These are phyloP conservation scores for Bryum argenteum DNA, from an alignment of 225 moss, liverwort and hornwort genomes.

Conservation along the genomic window DNA sequence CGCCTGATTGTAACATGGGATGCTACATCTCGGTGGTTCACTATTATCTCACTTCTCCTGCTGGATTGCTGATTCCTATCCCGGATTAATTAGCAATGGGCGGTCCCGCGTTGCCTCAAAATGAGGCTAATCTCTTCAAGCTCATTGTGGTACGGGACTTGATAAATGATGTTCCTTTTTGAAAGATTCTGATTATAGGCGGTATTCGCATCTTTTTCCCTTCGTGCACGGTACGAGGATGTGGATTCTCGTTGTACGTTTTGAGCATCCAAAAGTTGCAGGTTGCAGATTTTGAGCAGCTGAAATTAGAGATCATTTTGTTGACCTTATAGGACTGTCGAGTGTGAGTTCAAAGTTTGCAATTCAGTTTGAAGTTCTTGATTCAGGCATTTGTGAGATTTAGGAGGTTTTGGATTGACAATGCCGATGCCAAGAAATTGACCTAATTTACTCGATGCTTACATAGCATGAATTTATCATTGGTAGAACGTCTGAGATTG, in stretches of 20 bases:
- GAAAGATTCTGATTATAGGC: background rate
- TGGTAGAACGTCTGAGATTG: background rate
- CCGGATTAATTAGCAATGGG: slow-evolving; percentile 63
- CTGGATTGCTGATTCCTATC: slow-evolving; percentile 29
- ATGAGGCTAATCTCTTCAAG: slow-evolving; percentile 98
- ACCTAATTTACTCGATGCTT: slow-evolving; percentile 25
- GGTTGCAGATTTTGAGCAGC: slow-evolving; percentile 25
- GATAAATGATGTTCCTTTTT: background rate
- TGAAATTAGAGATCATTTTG: background rate
- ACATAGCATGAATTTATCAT: background rate
- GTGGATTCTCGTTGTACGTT: slow-evolving; percentile 4
- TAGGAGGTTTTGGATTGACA: slow-evolving; percentile 11
- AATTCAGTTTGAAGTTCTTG: background rate
- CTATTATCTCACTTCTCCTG: background rate
- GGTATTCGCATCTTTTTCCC: background rate
- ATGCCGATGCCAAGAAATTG: background rate
- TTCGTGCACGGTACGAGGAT: background rate
- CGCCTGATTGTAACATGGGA: too few species aligned
- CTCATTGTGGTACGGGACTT: slow-evolving; percentile 70
- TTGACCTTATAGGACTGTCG: background rate
- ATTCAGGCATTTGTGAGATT: too few species aligned
- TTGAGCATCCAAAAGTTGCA: background rate
- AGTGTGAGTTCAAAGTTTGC: background rate
- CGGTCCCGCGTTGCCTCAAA: slow-evolving; percentile 72
- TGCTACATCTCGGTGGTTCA: too few species aligned